Evolutionary conservation across 768 basidiomycete species (phyloP), one percentile per base, ranked within the genome.

Genomic region (Tricholoma bakamatsutake): DNA sequence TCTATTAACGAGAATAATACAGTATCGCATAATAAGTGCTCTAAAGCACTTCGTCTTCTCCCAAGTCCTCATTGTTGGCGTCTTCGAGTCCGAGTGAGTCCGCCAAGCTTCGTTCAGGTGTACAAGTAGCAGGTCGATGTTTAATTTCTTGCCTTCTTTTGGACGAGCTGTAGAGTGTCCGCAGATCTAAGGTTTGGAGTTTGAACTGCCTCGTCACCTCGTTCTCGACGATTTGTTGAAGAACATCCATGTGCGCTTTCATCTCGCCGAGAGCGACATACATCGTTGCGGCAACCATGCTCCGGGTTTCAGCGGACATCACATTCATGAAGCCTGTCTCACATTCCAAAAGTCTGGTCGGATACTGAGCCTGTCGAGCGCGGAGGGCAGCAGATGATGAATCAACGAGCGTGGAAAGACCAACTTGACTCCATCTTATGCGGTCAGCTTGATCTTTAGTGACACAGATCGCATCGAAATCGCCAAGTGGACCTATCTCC

Each of bases 381-480:
- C 66, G 68, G 54, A 69, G 55, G 21, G 59, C 65, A 46, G 72
- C 72, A 9, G 62, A 62, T 15, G 69, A 65, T 28, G 56, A 67
- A 58, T 59, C 67, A 13, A 57, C 47, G 52, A 60, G 58, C 9
- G 51, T 53, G 55, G 63, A 34, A 15, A 57, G 59, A 50, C 63
- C 69, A 66, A 71, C 55, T 63, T 69, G 60, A 61, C 59, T 64
- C 66, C 67, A 73, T 28, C 51, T 56, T 63, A 64, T 59, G 61
- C 65, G 64, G 53, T 76, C 72, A 33, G 74, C 66, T 55, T 79
- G 78, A 48, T 63, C 62, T 55, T 73, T 67, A n/a, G 65, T 68
- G 52, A 80, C 67, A 46, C 75, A 73, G 24, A 76, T 69, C 24
- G 73, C 78, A 61, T 75, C 73, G 55, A 79, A 70, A 7, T 73